Percentiles rank a stretch among this genome's conserved stretches.
phyloP scores from a whole-genome alignment of 192 early-diverging fungal genomes.

The Geosiphon pyriformis region DNA sequence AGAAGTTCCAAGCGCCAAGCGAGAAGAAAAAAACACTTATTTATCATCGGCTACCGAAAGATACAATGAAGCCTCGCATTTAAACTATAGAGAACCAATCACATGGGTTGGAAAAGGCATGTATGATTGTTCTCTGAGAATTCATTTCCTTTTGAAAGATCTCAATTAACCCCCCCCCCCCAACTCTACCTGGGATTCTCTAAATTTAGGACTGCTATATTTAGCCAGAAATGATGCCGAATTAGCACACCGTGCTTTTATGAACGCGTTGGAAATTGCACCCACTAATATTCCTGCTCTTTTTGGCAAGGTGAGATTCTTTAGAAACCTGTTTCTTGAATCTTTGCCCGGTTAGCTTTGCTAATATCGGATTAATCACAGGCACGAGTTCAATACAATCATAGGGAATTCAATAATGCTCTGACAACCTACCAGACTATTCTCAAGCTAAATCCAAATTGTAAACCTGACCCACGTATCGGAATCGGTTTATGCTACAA shows the following conservation, averaged over 20 bases:
- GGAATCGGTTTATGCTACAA: slow-evolving; percentile 86
- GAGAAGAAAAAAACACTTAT: slow-evolving; percentile 45
- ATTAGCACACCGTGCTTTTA: slow-evolving; percentile 48
- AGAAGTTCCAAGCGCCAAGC: slow-evolving; percentile 28
- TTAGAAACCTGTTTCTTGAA: neutral
- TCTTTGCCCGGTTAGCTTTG: neutral
- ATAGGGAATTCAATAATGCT: slow-evolving; percentile 61
- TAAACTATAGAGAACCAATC: slow-evolving; percentile 61
- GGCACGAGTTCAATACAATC: slow-evolving; percentile 56
- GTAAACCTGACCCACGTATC: slow-evolving; percentile 67
- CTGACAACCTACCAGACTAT: slow-evolving; percentile 74
- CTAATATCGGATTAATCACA: neutral
- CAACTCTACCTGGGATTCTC: neutral
- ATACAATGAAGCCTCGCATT: slow-evolving; percentile 69
- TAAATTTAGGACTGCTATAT: slow-evolving; percentile 45
- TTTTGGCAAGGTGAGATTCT: slow-evolving; percentile 33
- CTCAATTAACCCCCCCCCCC: neutral
- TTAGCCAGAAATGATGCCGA: slow-evolving; percentile 49
- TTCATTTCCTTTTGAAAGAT: slow-evolving; percentile 7
- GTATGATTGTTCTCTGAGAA: neutral
- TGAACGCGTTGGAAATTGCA: slow-evolving; percentile 44
- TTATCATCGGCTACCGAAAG: slow-evolving; percentile 67
- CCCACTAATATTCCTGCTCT: slow-evolving; percentile 54
- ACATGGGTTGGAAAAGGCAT: slow-evolving; percentile 71
- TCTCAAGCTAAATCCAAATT: slow-evolving; percentile 51